Evolutionary conservation across 441 rosid species (phyloP), one percentile per base, ranked within the genome.

Genomic region (Geranium incanum): DNA sequence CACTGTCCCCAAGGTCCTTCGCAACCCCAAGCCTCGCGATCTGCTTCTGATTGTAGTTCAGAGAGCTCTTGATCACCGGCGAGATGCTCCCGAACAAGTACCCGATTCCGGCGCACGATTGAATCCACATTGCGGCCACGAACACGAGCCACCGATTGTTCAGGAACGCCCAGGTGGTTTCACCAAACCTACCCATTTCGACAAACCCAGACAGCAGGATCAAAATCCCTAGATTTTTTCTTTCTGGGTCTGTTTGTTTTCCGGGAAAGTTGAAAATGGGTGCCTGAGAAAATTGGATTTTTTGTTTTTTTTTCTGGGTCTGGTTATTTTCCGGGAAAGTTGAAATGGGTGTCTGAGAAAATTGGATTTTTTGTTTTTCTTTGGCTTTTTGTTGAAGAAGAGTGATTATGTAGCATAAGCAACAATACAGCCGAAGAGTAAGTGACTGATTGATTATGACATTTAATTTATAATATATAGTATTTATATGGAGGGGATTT

Each of bases 61-160:
- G 67, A 1, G 97, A 88, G 76, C 88, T 86, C 87, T 95, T 95
- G 43, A 93, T 91, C 37, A 89, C 97, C 36, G 99, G 99, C 8
- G 99, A 95, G 68, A 95, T 84, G 79, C 98, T 95, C 59, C 98
- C 97, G 79, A 91, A 95, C 79, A 95, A 70, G 77, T 95, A 95
- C 60, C 97, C 98, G 36, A 89, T 75, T 4, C 99, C 99, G 3
- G 97, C 97, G 71, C 97, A 89, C 0, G 98, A 93, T 82, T 93
- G 93, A 70, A 95, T 86, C 98, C 99, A 95, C 94, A 95, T 95
- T 85, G 97, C 95, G 0, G 92, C 93, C 72, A 95, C 97, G 75
- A 95, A 93, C 52, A 93, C 99, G 57, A 91, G 85, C 98, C 98
- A 95, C 86, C 99, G 82, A 60, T 89, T 91, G 75, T 80, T 89